Conservation (phyloP, 495 filamentous ascomycete species). For the Aspergillus bridgeri region DNA sequence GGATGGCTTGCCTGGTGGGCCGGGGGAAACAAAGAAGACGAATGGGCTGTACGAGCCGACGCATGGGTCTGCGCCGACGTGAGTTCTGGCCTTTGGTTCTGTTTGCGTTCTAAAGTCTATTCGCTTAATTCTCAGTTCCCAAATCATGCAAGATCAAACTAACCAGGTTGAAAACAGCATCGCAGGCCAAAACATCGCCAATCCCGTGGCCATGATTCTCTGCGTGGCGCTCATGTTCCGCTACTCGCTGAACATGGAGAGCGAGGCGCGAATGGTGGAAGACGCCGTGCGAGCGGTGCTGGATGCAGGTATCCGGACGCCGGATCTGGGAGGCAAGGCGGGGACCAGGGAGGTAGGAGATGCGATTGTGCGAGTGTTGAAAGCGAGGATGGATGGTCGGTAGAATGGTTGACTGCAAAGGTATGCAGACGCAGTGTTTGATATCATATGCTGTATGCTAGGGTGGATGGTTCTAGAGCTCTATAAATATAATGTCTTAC, state of each 20-base stretch:
- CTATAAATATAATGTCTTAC: too few relatives aligned
- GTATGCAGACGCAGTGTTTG: too few relatives aligned
- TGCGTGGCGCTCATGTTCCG: conserved; percentile 90
- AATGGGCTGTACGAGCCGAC: conserved; percentile 44
- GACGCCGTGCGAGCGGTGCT: conserved; percentile 74
- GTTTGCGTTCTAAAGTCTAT: not conserved
- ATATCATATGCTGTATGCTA: too few relatives aligned
- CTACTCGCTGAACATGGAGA: conserved; percentile 76
- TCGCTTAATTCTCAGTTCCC: too few relatives aligned
- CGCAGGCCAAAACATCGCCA: conserved; percentile 43
- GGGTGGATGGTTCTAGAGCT: too few relatives aligned
- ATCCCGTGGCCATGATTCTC: conserved; percentile 78
- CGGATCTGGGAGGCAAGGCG: conserved; percentile 72
- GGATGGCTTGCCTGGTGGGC: conserved; percentile 38
- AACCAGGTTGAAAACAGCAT: conserved; percentile 19
- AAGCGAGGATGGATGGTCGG: too few relatives aligned
- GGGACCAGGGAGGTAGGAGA: conserved; percentile 79
- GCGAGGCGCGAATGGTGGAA: conserved; percentile 71
- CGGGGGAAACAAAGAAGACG: conserved; percentile 21
- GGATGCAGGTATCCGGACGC: conserved; percentile 69
- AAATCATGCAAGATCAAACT: not conserved
- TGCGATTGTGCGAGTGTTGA: conserved; percentile 69
- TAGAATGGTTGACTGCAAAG: not conserved
- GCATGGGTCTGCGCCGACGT: conserved; percentile 42
- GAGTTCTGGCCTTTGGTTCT: conserved; percentile 10